phyloP scores from a whole-genome alignment of 2,329 filamentous ascomycete species.

The Escovopsis sp. region DNA sequence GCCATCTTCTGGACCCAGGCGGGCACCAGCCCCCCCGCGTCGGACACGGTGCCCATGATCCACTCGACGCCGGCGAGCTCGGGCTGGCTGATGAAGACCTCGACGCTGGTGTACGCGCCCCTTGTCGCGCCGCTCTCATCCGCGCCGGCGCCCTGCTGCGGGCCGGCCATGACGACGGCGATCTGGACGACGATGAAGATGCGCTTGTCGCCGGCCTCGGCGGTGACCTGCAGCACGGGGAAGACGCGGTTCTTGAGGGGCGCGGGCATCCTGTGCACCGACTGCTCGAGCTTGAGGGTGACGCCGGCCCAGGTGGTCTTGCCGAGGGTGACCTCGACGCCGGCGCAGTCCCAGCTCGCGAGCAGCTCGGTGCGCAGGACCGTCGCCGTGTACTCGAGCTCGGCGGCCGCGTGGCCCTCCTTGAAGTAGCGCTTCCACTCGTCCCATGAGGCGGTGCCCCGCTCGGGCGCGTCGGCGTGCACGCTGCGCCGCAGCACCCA shows the following conservation, averaged over 20 bases:
- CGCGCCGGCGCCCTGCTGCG: slow-evolving; percentile 4
- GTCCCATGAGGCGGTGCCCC: slow-evolving; percentile 43
- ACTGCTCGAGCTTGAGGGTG: slow-evolving; percentile 42
- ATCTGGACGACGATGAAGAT: slow-evolving; percentile 46
- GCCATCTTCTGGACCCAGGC: slow-evolving; percentile 49
- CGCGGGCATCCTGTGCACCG: slow-evolving; percentile 47
- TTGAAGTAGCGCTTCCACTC: slow-evolving; percentile 50
- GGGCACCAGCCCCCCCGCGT: slow-evolving; percentile 54
- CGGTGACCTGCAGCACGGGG: slow-evolving; percentile 48
- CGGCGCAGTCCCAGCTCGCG: slow-evolving; percentile 31
- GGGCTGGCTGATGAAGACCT: slow-evolving; percentile 36
- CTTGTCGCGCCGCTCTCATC: slow-evolving; percentile 31
- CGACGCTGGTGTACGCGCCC: slow-evolving; percentile 51
- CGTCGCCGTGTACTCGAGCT: slow-evolving; percentile 25
- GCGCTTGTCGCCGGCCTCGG: slow-evolving; percentile 20
- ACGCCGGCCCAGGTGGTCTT: slow-evolving; percentile 31
- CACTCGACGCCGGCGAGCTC: slow-evolving; percentile 42
- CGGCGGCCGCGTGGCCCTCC: slow-evolving; percentile 27
- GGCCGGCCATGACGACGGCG: slow-evolving; percentile 16
- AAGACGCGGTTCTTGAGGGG: slow-evolving; percentile 52
- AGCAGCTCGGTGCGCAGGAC: slow-evolving; percentile 21
- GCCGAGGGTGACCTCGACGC: slow-evolving; percentile 23
- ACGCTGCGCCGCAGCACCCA: slow-evolving; percentile 52
- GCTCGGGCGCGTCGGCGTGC: slow-evolving; percentile 36
- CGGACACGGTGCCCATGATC: slow-evolving; percentile 63